phyloP scores from a whole-genome alignment of 805 yeast genomes.

The Barnettozyma botsteinii region DNA sequence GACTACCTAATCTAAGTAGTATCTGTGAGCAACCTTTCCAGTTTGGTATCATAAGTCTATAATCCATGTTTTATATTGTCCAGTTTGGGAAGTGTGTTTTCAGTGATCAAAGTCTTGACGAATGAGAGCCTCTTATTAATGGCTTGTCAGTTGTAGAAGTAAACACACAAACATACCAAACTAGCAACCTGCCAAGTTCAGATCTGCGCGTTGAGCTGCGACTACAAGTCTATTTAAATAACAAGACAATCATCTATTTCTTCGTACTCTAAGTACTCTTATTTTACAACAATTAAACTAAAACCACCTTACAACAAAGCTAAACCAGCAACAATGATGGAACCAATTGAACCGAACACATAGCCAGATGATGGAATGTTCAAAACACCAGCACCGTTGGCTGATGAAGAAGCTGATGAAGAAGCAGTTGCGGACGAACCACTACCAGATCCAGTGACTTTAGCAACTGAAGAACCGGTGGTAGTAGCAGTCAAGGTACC shows the following conservation, averaged over 20 bases:
- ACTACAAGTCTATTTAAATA: too few relatives aligned
- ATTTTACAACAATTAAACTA: neutral
- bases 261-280: neutral
- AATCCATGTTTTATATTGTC: too few relatives aligned
- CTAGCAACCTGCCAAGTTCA: too few relatives aligned
- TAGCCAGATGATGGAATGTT: conserved; percentile 28
- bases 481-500: conserved; percentile 19
- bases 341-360: conserved; percentile 27
- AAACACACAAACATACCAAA: neutral
- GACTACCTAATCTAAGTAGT: too few relatives aligned
- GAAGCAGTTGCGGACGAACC: conserved; percentile 5
- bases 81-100: too few relatives aligned
- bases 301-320: conserved; percentile 25
- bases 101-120: too few relatives aligned
- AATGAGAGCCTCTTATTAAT: too few relatives aligned
- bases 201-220: too few relatives aligned
- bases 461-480: conserved; percentile 3
- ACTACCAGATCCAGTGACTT: conserved; percentile 12
- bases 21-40: too few relatives aligned
- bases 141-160: too few relatives aligned
- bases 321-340: conserved; percentile 33
- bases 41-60: too few relatives aligned
- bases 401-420: conserved; percentile 14
- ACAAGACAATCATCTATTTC: neutral
- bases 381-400: conserved; percentile 20